Percentiles rank a stretch among this genome's conserved stretches.
These are phyloP conservation scores for Marasmius oreades DNA, from an alignment of 1,284 basidiomycete genomes.

Conservation along the genomic window DNA sequence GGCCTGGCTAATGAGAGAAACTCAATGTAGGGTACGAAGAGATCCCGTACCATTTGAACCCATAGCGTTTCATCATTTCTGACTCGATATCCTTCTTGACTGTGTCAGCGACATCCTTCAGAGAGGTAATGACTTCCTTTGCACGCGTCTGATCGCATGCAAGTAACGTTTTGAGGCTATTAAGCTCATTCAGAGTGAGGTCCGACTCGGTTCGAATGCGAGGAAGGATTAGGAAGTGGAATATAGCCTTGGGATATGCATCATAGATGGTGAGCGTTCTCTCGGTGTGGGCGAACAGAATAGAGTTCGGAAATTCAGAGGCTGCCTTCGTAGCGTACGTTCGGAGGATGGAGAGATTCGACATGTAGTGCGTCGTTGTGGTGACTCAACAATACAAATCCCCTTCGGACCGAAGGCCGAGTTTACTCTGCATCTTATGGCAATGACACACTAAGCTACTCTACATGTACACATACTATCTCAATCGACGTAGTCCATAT, in stretches of 20 bases:
- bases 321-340: slow-evolving; percentile 60
- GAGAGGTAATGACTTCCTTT: slow-evolving; percentile 48
- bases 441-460: background rate
- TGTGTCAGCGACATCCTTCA: slow-evolving; percentile 55
- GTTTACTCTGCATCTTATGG: too few species aligned
- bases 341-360: slow-evolving; percentile 53
- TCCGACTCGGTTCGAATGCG: slow-evolving; percentile 36
- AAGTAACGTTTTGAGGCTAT: slow-evolving; percentile 61
- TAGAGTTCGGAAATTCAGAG: slow-evolving; percentile 49
- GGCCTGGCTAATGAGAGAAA: slow-evolving; percentile 2
- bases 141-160: slow-evolving; percentile 48
- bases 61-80: slow-evolving; percentile 79
- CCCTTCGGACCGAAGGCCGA: too few species aligned
- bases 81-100: slow-evolving; percentile 63
- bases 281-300: slow-evolving; percentile 60
- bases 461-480: background rate
- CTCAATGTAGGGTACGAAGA: background rate
- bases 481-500: background rate
- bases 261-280: slow-evolving; percentile 79
- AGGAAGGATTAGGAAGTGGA: slow-evolving; percentile 81
- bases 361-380: slow-evolving; percentile 29
- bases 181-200: slow-evolving; percentile 40
- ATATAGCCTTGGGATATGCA: slow-evolving; percentile 81
- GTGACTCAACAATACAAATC: too few species aligned
- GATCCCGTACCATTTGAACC: slow-evolving; percentile 66